Evolutionary conservation across 164 flowering plant genomes (phyloP).

Genomic region (Magnolia changhungtana): DNA sequence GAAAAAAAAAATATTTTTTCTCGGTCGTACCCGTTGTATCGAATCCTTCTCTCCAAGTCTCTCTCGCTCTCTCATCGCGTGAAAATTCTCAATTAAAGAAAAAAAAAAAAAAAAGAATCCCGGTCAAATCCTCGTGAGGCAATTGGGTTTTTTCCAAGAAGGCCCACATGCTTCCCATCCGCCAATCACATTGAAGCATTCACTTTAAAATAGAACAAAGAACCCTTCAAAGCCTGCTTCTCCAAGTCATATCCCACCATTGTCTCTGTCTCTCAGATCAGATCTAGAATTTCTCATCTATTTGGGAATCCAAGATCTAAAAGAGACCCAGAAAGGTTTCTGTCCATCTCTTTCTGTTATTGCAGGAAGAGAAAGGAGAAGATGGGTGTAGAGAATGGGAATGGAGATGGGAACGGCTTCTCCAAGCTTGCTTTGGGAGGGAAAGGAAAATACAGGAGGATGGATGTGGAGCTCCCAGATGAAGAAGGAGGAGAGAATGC

Average conservation of each 20-base stretch:
- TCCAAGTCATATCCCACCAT: not conserved
- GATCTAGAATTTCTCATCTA: not conserved
- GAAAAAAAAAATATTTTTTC: not conserved
- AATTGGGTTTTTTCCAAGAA: not conserved
- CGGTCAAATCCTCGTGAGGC: slow-evolving; percentile 3
- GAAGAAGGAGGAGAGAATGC: slow-evolving; percentile 5
- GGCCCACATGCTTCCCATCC: not conserved
- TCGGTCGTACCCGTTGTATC: not conserved
- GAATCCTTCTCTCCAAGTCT: not conserved
- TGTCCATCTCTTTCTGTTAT: not conserved
- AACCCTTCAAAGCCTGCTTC: not conserved
- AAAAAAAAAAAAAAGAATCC: not conserved
- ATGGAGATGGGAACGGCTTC: slow-evolving; percentile 6
- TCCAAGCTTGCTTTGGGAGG: slow-evolving; percentile 11
- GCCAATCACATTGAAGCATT: not conserved
- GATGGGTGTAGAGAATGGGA: slow-evolving; percentile 21
- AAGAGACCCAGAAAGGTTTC: not conserved
- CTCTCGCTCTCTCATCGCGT: not conserved
- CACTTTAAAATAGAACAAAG: no score
- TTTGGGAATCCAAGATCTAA: not conserved
- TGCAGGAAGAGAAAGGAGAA: not conserved
- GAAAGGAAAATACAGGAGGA: slow-evolving; percentile 21
- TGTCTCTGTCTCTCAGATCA: not conserved
- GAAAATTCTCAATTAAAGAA: not conserved
- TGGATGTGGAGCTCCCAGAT: slow-evolving; percentile 18